Conservation (phyloP, 495 filamentous ascomycete genomes). For the Xylaria curta region DNA sequence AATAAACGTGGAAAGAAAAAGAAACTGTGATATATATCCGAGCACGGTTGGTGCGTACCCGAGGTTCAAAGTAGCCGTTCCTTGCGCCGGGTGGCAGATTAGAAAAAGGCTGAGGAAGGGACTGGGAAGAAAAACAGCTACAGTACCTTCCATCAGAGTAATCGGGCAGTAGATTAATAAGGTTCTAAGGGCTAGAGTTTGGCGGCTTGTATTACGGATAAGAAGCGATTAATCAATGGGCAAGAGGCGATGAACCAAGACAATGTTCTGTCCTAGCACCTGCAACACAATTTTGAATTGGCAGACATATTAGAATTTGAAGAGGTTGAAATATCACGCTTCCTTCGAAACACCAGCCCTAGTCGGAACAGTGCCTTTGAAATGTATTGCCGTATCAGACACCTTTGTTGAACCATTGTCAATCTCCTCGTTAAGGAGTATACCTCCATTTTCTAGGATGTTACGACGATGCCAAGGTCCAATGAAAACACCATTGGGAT, state of each 20-base stretch:
- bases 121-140: neutral
- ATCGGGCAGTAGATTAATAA: neutral
- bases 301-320: neutral
- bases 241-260: neutral
- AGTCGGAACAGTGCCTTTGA: conserved; percentile 32
- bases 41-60: neutral
- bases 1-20: neutral
- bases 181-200: neutral
- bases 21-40: no score
- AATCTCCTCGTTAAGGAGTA: conserved; percentile 49
- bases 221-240: neutral
- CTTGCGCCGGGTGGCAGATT: neutral
- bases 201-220: neutral
- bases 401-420: conserved; percentile 37
- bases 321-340: neutral
- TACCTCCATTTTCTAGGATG: conserved; percentile 58
- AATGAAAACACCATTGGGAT: conserved; percentile 89
- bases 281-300: neutral
- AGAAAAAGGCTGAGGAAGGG: neutral
- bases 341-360: neutral
- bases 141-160: neutral
- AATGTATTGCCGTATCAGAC: conserved; percentile 37
- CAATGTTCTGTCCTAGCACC: neutral
- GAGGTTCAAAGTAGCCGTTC: neutral
- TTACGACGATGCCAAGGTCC: conserved; percentile 85